Evolutionary conservation across 495 filamentous ascomycete genomes (phyloP).

Genomic region (Annulohypoxylon maeteangense): DNA sequence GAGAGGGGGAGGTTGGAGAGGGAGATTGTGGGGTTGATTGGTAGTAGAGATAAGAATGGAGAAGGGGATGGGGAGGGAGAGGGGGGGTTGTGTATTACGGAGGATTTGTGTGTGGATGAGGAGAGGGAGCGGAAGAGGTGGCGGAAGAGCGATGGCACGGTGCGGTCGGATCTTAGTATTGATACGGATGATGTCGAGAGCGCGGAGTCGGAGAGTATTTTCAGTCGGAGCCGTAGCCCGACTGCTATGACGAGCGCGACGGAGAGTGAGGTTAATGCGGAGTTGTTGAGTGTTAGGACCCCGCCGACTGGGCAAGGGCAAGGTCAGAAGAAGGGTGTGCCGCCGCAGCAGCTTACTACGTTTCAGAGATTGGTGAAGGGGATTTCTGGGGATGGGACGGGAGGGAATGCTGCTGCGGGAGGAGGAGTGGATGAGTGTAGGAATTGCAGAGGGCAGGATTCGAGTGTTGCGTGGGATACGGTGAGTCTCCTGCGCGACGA

Average conservation of each 20-base stretch:
- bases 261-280: slow-evolving; percentile 39
- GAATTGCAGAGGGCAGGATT: slow-evolving; percentile 70
- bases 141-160: slow-evolving; percentile 63
- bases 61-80: slow-evolving; percentile 22
- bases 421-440: slow-evolving; percentile 55
- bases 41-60: too few species aligned
- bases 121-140: slow-evolving; percentile 62
- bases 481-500: slow-evolving; percentile 76
- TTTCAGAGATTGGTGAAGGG: slow-evolving; percentile 65
- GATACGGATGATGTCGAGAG: slow-evolving; percentile 67
- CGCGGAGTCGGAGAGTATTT: slow-evolving; percentile 68
- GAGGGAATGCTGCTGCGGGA: background rate
- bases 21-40: slow-evolving; percentile 2
- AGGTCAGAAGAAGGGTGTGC: background rate
- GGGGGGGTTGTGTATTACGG: slow-evolving; percentile 50
- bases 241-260: slow-evolving; percentile 54
- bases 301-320: background rate
- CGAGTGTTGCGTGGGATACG: slow-evolving; percentile 76
- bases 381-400: slow-evolving; percentile 48
- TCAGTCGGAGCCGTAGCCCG: slow-evolving; percentile 68
- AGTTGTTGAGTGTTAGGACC: slow-evolving; percentile 11
- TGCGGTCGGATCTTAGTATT: slow-evolving; percentile 53
- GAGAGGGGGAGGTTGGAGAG: slow-evolving; percentile 57
- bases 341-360: slow-evolving; percentile 50
- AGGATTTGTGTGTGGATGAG: slow-evolving; percentile 65